phyloP scores from a whole-genome alignment of 202 grass and related monocot genomes.

The Setaria viridis region DNA sequence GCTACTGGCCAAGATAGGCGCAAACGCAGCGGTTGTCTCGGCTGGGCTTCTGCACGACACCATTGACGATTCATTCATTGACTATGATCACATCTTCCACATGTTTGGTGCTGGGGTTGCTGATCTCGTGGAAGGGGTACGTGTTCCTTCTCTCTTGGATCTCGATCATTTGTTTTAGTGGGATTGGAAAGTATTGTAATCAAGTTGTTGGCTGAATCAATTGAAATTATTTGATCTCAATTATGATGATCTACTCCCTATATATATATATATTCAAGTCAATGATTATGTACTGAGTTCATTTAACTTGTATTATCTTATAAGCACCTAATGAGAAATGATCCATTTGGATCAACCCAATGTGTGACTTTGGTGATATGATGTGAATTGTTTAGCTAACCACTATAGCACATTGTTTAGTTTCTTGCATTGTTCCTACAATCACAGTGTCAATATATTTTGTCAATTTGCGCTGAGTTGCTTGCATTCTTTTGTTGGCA shows the following conservation, averaged over 20 bases:
- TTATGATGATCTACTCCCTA: constrained; percentile 10
- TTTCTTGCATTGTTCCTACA: background rate
- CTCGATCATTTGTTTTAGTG: constrained; percentile 11
- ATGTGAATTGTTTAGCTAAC: background rate
- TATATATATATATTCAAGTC: constrained; percentile 19
- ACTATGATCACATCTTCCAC: constrained; percentile 79
- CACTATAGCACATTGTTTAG: constrained; percentile 13
- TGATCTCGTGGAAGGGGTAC: constrained; percentile 94
- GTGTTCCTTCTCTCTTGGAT: constrained; percentile 32
- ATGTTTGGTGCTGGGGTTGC: constrained; percentile 83
- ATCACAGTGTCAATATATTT: constrained; percentile 4
- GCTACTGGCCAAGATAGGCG: constrained; percentile 79
- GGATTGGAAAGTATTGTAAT: background rate
- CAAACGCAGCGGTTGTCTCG: constrained; percentile 69
- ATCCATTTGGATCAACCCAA: constrained; percentile 28
- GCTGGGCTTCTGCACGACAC: constrained; percentile 93
- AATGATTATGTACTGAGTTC: constrained; percentile 13
- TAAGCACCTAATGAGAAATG: background rate
- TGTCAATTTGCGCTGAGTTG: background rate
- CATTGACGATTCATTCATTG: constrained; percentile 89
- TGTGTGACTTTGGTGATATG: constrained; percentile 16
- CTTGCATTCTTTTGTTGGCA: constrained; percentile 12
- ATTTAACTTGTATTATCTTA: background rate
- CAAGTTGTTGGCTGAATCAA: constrained; percentile 30
- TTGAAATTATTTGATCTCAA: constrained; percentile 49